These are phyloP conservation scores for Ascosphaera apis DNA, from an alignment of 2,329 filamentous ascomycete species.

Conservation along the genomic window DNA sequence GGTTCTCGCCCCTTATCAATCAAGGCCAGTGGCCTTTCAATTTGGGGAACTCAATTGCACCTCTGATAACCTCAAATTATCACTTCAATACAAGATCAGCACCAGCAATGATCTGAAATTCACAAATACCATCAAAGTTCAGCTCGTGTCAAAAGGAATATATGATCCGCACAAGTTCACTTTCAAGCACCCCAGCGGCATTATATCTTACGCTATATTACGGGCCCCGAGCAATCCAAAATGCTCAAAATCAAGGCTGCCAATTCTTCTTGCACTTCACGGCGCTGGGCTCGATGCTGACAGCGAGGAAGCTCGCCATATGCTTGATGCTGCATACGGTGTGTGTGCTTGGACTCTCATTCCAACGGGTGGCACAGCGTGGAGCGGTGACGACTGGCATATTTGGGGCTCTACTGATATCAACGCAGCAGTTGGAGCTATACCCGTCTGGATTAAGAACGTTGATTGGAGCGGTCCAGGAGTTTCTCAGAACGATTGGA, in stretches of 20 bases:
- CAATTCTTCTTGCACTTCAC: conserved; percentile 30
- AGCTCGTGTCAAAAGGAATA: conserved; percentile 8
- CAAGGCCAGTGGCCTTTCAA: conserved; percentile 13
- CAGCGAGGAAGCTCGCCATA: conserved; percentile 21
- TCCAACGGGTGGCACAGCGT: conserved; percentile 33
- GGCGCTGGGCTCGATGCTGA: conserved; percentile 34
- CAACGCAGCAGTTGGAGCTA: conserved; percentile 27
- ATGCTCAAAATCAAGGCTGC: conserved; percentile 14
- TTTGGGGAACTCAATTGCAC: conserved; percentile 5
- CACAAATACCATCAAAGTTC: conserved; percentile 6
- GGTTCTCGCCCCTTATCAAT: conserved; percentile 13
- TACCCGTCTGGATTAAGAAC: conserved; percentile 27
- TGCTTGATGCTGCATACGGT: conserved; percentile 27
- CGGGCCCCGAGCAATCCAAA: conserved; percentile 24
- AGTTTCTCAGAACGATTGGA: conserved; percentile 24
- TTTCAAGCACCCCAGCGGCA: conserved; percentile 29
- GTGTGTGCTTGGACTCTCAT: conserved; percentile 32
- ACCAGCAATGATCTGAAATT: conserved; percentile 1
- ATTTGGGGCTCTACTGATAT: conserved; percentile 34
- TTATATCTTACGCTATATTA: conserved; percentile 33
- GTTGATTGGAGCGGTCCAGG: conserved; percentile 26
- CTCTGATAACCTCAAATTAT: conserved; percentile 5
- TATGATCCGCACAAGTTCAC: conserved; percentile 30
- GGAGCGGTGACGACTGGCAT: conserved; percentile 40
- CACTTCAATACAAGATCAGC: conserved; percentile 6